Evolutionary conservation across 139 green algal genomes (phyloP).

Genomic region (Picochlorum sp.): DNA sequence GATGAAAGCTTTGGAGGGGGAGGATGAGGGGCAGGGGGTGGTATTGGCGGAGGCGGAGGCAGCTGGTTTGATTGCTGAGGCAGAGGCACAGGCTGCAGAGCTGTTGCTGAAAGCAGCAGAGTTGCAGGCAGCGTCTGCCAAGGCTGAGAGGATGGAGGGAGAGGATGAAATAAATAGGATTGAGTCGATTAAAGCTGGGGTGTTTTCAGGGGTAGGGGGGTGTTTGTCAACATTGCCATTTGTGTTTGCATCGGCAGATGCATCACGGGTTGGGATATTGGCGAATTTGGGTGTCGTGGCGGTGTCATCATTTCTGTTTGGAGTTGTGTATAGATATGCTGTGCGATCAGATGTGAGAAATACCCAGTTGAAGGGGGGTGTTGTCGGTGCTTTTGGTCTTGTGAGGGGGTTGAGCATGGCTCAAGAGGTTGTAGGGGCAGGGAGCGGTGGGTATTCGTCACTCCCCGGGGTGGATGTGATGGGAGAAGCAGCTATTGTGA

Average conservation of each 20-base stretch:
- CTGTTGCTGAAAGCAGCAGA: slow-evolving; percentile 43
- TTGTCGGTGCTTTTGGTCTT: slow-evolving; percentile 53
- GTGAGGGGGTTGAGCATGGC: slow-evolving; percentile 34
- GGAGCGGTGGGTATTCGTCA: not conserved
- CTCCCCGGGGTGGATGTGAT: slow-evolving; percentile 13
- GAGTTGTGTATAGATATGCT: slow-evolving; percentile 51
- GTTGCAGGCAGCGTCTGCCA: slow-evolving; percentile 27
- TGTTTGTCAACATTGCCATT: slow-evolving; percentile 36
- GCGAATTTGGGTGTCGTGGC: slow-evolving; percentile 20
- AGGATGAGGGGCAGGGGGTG: not conserved
- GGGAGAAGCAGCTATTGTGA: slow-evolving; percentile 33
- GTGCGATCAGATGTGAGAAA: slow-evolving; percentile 34
- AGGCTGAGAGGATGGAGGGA: not conserved
- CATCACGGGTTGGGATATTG: not conserved
- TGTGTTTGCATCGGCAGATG: not conserved
- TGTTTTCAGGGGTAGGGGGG: slow-evolving; percentile 33
- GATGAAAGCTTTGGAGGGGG: slow-evolving; percentile 2
- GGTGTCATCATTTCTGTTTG: slow-evolving; percentile 45
- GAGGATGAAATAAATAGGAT: slow-evolving; percentile 41
- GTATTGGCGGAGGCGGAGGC: not conserved
- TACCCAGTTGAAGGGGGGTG: slow-evolving; percentile 41
- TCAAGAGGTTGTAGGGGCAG: slow-evolving; percentile 20
- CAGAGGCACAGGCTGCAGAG: slow-evolving; percentile 55
- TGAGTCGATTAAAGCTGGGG: slow-evolving; percentile 53
- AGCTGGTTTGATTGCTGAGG: slow-evolving; percentile 39